phyloP scores from a whole-genome alignment of 805 yeast species.

The Wickerhamiella occidentalis region DNA sequence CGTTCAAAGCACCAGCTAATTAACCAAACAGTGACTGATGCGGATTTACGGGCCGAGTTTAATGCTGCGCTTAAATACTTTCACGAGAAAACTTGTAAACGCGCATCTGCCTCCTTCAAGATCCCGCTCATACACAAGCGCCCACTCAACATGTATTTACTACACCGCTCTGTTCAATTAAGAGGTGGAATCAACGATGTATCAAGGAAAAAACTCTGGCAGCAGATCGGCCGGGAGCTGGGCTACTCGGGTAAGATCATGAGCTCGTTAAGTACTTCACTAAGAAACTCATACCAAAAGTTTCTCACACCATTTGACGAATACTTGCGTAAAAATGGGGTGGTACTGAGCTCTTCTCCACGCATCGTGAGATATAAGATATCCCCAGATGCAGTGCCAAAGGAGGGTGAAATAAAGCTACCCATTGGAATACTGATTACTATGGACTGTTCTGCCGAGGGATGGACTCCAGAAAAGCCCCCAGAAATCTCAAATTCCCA shows the following conservation, averaged over 20 bases:
- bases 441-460: neutral
- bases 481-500: slow-evolving; percentile 1
- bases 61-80: slow-evolving; percentile 6
- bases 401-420: slow-evolving; percentile 33
- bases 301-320: slow-evolving; percentile 24
- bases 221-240: slow-evolving; percentile 67
- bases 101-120: slow-evolving; percentile 23
- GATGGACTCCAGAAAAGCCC: neutral
- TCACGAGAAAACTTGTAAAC: neutral
- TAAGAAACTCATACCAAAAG: slow-evolving; percentile 42
- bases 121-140: slow-evolving; percentile 58
- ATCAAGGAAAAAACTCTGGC: slow-evolving; percentile 62
- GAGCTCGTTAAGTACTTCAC: slow-evolving; percentile 57
- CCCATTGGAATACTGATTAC: slow-evolving; percentile 10
- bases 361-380: slow-evolving; percentile 39
- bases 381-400: slow-evolving; percentile 24
- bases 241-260: slow-evolving; percentile 64
- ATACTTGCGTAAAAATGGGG: slow-evolving; percentile 27
- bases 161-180: slow-evolving; percentile 44
- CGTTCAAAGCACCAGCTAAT: slow-evolving; percentile 1
- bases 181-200: slow-evolving; percentile 60
- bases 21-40: neutral
- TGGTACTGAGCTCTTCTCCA: neutral
- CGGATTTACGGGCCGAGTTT: neutral
- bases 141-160: slow-evolving; percentile 49